Conservation (phyloP, 202 grass and related monocot species). For the Zoysia matrella region DNA sequence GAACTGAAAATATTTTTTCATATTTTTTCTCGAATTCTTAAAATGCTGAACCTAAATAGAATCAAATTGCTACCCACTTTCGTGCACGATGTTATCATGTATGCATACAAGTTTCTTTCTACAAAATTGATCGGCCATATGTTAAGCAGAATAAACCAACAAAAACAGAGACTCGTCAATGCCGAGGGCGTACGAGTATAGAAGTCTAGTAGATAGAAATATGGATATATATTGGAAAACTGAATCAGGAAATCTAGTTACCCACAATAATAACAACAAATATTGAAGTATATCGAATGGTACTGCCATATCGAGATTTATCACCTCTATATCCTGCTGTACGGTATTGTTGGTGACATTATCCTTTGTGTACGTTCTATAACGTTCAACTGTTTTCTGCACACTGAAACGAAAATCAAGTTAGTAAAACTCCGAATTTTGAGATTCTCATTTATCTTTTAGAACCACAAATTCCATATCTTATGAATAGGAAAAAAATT, state of each 20-base stretch:
- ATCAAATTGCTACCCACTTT: not conserved
- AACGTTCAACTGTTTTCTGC: constrained; percentile 11
- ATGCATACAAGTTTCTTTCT: not conserved
- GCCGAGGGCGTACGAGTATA: not conserved
- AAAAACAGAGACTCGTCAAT: not conserved
- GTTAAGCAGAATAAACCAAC: not conserved
- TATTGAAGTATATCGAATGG: constrained; percentile 5
- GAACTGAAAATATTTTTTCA: not conserved
- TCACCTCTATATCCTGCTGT: constrained; percentile 70
- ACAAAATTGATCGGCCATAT: not conserved
- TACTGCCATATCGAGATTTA: not conserved
- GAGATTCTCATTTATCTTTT: not conserved
- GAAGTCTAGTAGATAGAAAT: not conserved
- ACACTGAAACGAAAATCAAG: too few species aligned
- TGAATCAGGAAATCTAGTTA: not conserved
- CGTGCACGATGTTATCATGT: not conserved
- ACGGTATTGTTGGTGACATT: constrained; percentile 43
- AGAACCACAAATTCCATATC: not conserved
- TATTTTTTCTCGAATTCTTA: not conserved
- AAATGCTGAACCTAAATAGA: not conserved
- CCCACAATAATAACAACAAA: not conserved
- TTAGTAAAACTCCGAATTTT: constrained; percentile 4
- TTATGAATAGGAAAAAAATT: not conserved
- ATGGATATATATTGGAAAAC: not conserved
- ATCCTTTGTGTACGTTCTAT: constrained; percentile 59